A percentile compares a stretch with the other conserved stretches of the same genome.
phyloP scores from a whole-genome alignment of 371 early-diverging fungal genomes.

The Mortierella sp. region DNA sequence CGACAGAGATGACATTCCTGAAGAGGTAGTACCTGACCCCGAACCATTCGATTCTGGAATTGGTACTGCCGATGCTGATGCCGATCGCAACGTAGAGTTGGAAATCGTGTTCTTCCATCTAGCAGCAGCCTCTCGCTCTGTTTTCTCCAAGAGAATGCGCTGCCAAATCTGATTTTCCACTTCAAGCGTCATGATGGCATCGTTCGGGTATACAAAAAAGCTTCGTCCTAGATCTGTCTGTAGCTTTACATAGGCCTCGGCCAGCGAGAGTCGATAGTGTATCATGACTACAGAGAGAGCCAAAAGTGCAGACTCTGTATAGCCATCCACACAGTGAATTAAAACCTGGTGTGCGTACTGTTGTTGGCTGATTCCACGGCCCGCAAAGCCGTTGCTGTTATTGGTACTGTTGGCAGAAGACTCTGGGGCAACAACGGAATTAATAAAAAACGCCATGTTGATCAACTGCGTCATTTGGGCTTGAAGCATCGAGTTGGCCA shows the following conservation, averaged over 20 bases:
- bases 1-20: conserved; percentile 32
- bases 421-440: conserved; percentile 55
- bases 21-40: conserved; percentile 1
- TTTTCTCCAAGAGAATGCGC: conserved; percentile 34
- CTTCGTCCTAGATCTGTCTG: conserved; percentile 64
- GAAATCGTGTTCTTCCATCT: neutral
- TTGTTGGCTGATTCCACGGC: neutral
- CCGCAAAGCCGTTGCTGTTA: neutral
- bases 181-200: conserved; percentile 61
- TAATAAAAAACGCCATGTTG: conserved; percentile 58
- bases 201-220: conserved; percentile 74
- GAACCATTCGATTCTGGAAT: neutral
- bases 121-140: neutral
- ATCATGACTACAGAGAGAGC: conserved; percentile 70
- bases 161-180: conserved; percentile 56
- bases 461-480: conserved; percentile 30
- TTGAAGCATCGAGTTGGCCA: conserved; percentile 23
- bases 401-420: neutral
- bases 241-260: conserved; percentile 71
- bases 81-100: neutral
- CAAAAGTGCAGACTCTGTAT: conserved; percentile 70
- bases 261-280: conserved; percentile 60
- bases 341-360: conserved; percentile 56
- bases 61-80: conserved; percentile 1
- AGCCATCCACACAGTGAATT: conserved; percentile 75